These are phyloP conservation scores for Venturia pyrina DNA, from an alignment of 2,329 filamentous ascomycete genomes.

Conservation along the genomic window DNA sequence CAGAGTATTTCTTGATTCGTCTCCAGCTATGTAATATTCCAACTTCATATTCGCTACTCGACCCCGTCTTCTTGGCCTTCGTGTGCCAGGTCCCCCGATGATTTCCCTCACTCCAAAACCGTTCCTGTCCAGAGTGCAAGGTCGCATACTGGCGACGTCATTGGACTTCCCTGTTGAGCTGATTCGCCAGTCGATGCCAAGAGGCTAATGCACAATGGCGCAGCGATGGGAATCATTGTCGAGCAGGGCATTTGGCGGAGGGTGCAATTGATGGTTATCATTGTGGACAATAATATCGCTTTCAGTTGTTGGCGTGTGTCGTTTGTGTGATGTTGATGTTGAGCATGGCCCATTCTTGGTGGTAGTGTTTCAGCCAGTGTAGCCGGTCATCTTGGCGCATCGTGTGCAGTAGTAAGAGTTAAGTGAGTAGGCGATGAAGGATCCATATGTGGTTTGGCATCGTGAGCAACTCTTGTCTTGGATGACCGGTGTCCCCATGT, in stretches of 20 bases:
- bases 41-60: background rate
- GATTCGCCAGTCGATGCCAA: background rate
- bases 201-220: background rate
- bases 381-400: slow-evolving; percentile 30
- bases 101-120: background rate
- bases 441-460: slow-evolving; percentile 16
- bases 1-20: background rate
- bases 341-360: background rate
- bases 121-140: background rate
- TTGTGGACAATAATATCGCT: background rate
- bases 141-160: background rate
- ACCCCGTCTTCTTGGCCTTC: background rate
- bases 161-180: background rate
- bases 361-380: slow-evolving; percentile 14
- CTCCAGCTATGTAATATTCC: background rate
- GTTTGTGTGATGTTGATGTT: background rate
- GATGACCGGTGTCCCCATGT: slow-evolving; percentile 6
- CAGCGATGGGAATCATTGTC: background rate
- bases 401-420: slow-evolving; percentile 32
- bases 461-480: slow-evolving; percentile 15
- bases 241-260: background rate
- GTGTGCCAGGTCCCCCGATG: background rate
- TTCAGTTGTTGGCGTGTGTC: background rate
- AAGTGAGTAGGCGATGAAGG: slow-evolving; percentile 23
- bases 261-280: background rate